Percentiles rank a stretch among this genome's conserved stretches.
phyloP scores from a whole-genome alignment of 345 rosid species.

The Pistacia vera region DNA sequence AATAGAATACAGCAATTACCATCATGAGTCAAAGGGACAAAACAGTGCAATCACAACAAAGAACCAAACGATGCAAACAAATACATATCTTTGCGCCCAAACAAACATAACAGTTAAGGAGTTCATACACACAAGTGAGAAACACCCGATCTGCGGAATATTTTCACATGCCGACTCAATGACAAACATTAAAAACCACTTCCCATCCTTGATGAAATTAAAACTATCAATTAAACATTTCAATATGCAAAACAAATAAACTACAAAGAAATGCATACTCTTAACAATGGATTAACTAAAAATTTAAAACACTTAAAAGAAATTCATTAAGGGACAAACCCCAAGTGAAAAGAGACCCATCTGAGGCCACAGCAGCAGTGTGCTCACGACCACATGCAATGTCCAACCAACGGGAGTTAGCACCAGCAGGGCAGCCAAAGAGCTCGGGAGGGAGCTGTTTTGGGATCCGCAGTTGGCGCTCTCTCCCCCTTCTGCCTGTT shows the following conservation, averaged over 20 bases:
- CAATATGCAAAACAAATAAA: background rate
- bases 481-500: slow-evolving; percentile 81
- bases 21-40: slow-evolving; percentile 4
- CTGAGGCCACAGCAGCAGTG: slow-evolving; percentile 94
- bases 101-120: background rate
- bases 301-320: background rate
- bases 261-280: background rate
- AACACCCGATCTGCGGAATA: background rate
- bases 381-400: slow-evolving; percentile 94
- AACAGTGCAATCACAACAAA: background rate
- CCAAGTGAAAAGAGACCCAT: slow-evolving; percentile 98
- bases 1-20: background rate
- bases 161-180: background rate
- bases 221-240: background rate
- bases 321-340: slow-evolving; percentile 46
- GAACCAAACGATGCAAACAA: background rate
- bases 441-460: slow-evolving; percentile 93
- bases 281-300: slow-evolving; percentile 2
- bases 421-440: slow-evolving; percentile 86
- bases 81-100: background rate
- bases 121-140: background rate
- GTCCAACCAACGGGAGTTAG: slow-evolving; percentile 83
- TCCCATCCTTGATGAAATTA: background rate
- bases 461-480: slow-evolving; percentile 77
- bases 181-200: background rate